phyloP scores from a whole-genome alignment of 2,329 filamentous ascomycete species.

The Sporothrix inflata region DNA sequence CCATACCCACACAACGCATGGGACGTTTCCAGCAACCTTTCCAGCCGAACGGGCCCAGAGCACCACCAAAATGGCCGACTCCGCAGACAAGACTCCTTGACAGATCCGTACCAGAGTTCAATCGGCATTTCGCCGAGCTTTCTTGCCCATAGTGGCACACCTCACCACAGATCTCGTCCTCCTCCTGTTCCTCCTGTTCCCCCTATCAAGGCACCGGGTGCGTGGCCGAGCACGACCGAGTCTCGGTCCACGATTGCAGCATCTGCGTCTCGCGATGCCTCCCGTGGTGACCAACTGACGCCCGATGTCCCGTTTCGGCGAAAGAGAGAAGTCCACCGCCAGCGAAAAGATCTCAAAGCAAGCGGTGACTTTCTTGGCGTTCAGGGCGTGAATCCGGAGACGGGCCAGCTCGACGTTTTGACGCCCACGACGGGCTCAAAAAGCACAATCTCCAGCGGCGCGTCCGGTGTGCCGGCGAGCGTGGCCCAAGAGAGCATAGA shows the following conservation, averaged over 20 bases:
- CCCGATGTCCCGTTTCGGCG: slow-evolving; percentile 38
- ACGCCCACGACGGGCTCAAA: slow-evolving; percentile 54
- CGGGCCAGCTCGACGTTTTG: slow-evolving; percentile 56
- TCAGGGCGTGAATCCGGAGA: slow-evolving; percentile 61
- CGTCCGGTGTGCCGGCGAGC: slow-evolving; percentile 36
- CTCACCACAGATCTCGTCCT: background rate
- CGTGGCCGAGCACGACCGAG: slow-evolving; percentile 11
- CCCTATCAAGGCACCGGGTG: background rate
- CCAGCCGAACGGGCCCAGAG: background rate
- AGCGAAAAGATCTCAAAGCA: slow-evolving; percentile 53
- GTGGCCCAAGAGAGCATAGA: slow-evolving; percentile 47
- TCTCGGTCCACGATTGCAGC: background rate
- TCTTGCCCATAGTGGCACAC: background rate
- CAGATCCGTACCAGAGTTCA: slow-evolving; percentile 1
- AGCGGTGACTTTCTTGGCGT: slow-evolving; percentile 63
- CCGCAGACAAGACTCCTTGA: background rate
- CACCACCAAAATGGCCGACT: background rate
- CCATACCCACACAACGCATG: background rate
- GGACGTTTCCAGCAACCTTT: background rate
- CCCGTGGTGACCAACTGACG: background rate
- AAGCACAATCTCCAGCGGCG: slow-evolving; percentile 37
- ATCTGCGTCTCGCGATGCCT: background rate
- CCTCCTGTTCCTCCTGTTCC: background rate
- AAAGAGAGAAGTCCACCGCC: slow-evolving; percentile 44
- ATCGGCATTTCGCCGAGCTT: background rate